Conservation (phyloP, 805 yeast genomes). For the Torulaspora delbrueckii region DNA sequence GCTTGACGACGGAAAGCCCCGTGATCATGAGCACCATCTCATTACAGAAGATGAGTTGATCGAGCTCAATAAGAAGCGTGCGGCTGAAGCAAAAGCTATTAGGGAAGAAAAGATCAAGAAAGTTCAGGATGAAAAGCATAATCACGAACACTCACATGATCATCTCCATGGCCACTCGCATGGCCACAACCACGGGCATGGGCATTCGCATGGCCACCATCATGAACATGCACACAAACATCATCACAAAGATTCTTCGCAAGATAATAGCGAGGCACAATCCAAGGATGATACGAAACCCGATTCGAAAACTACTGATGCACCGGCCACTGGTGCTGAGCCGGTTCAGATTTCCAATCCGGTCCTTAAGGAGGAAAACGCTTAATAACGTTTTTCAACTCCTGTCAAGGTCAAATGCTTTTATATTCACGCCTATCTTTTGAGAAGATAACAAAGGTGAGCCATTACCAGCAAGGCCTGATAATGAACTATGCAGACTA, state of each 20-base stretch:
- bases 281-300: not conserved
- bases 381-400: too few relatives aligned
- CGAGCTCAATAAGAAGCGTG: conserved; percentile 37
- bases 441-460: not conserved
- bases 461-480: not conserved
- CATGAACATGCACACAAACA: conserved; percentile 5
- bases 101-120: conserved; percentile 7
- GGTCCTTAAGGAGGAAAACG: not conserved
- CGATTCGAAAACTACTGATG: not conserved
- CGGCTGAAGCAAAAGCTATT: conserved; percentile 27
- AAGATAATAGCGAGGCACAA: not conserved
- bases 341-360: not conserved
- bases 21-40: conserved; percentile 59
- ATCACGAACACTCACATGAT: conserved; percentile 4
- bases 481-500: not conserved
- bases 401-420: not conserved
- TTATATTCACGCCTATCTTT: not conserved
- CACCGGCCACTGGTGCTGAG: not conserved
- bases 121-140: not conserved
- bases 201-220: not conserved
- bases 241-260: conserved; percentile 3
- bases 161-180: conserved; percentile 8
- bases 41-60: conserved; percentile 60
- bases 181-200: too few relatives aligned
- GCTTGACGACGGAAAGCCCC: conserved; percentile 20